These are phyloP conservation scores for Sugiyamaella castrensis DNA, from an alignment of 1,139 yeast species.

Conservation along the genomic window DNA sequence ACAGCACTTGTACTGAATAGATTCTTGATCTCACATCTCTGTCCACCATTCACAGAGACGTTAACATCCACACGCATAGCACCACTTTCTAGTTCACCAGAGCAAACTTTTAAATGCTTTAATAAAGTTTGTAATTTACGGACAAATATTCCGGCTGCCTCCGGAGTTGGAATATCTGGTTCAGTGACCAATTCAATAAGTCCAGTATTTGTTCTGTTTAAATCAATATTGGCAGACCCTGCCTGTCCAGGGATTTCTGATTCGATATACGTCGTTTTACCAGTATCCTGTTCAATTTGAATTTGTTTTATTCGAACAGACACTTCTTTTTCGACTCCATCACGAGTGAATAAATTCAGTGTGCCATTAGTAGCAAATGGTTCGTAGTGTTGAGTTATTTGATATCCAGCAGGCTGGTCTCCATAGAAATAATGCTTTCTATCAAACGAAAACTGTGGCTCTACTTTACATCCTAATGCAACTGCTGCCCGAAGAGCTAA, in stretches of 20 bases:
- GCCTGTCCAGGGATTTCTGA: slow-evolving; percentile 8
- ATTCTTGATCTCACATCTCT: slow-evolving; percentile 85
- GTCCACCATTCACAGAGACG: slow-evolving; percentile 63
- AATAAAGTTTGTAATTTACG: slow-evolving; percentile 75
- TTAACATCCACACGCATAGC: slow-evolving; percentile 95
- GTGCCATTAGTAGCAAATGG: slow-evolving; percentile 75
- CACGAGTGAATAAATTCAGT: slow-evolving; percentile 50
- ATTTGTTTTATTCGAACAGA: slow-evolving; percentile 58
- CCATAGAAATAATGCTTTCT: slow-evolving; percentile 95
- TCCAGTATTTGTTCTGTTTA: slow-evolving; percentile 83
- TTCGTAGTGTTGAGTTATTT: slow-evolving; percentile 81
- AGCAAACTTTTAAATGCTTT: slow-evolving; percentile 65
- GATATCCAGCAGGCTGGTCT: slow-evolving; percentile 96
- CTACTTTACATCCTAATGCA: slow-evolving; percentile 63
- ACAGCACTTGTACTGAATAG: slow-evolving; percentile 83
- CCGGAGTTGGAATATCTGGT: slow-evolving; percentile 73
- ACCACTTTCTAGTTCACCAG: slow-evolving; percentile 92
- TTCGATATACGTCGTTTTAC: slow-evolving; percentile 64
- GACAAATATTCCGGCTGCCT: slow-evolving; percentile 73
- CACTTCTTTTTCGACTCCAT: slow-evolving; percentile 45
- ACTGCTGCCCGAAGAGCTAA: slow-evolving; percentile 71
- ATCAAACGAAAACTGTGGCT: slow-evolving; percentile 65
- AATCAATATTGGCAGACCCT: slow-evolving; percentile 51
- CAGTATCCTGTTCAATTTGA: slow-evolving; percentile 94
- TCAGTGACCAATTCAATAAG: slow-evolving; percentile 86